Conservation (phyloP, 2,329 filamentous ascomycete species). For the Neofusicoccum kwambonambiense region DNA sequence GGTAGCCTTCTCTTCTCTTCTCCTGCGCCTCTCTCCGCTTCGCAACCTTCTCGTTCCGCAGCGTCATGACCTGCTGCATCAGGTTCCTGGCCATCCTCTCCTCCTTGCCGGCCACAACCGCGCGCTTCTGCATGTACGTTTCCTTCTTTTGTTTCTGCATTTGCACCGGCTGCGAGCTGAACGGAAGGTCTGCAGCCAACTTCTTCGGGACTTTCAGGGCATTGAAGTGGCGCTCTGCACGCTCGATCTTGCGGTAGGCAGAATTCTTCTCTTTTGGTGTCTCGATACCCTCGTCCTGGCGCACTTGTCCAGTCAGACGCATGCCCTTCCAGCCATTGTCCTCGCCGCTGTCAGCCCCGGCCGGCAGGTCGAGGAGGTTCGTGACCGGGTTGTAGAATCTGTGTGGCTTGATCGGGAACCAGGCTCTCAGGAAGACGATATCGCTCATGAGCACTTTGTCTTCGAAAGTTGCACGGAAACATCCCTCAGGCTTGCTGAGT, state of each 20-base stretch:
- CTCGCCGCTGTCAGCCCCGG: conserved; percentile 24
- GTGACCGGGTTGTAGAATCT: conserved; percentile 97
- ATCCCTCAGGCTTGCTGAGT: conserved; percentile 86
- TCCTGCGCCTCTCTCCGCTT: conserved; percentile 85
- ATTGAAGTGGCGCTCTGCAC: conserved; percentile 52
- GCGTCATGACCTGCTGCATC: conserved; percentile 87
- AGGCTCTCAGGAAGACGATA: conserved; percentile 92
- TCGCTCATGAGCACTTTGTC: conserved; percentile 97
- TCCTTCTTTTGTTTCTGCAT: conserved; percentile 76
- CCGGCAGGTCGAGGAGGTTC: conserved; percentile 70
- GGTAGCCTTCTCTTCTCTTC: conserved; percentile 75
- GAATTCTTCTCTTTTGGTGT: conserved; percentile 83
- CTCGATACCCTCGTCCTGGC: conserved; percentile 69
- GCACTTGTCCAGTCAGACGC: conserved; percentile 90
- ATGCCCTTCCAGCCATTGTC: conserved; percentile 74
- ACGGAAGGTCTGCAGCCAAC: conserved; percentile 81
- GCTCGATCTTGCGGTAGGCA: conserved; percentile 68
- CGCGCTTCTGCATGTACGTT: conserved; percentile 94
- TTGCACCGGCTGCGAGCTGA: conserved; percentile 83
- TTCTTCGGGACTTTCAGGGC: conserved; percentile 72
- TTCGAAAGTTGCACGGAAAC: conserved; percentile 96
- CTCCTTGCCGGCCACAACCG: conserved; percentile 74
- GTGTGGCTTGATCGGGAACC: conserved; percentile 94
- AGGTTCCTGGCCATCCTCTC: conserved; percentile 86
- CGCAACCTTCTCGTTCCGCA: conserved; percentile 86